phyloP scores from a whole-genome alignment of 1,284 basidiomycete species.

The Coniferiporia sulphurascens region DNA sequence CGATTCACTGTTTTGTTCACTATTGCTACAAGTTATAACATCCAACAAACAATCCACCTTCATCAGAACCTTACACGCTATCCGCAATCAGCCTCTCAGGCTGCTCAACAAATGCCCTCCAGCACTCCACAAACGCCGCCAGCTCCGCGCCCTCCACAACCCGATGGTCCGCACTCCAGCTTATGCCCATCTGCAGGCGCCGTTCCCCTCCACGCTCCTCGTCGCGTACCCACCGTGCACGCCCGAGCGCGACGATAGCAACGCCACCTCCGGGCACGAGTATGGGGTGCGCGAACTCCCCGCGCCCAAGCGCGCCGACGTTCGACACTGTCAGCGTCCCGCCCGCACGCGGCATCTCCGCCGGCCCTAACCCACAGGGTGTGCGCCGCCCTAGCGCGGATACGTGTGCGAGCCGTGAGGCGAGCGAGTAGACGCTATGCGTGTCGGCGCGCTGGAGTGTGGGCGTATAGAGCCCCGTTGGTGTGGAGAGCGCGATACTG shows the following conservation, averaged over 20 bases:
- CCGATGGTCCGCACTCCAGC: constrained; percentile 89
- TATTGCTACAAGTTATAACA: background rate
- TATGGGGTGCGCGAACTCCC: constrained; percentile 71
- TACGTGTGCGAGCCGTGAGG: constrained; percentile 57
- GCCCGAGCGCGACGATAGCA: constrained; percentile 85
- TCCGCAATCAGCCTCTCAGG: constrained; percentile 73
- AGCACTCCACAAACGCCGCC: constrained; percentile 85
- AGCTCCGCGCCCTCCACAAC: constrained; percentile 92
- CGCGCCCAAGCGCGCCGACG: constrained; percentile 75
- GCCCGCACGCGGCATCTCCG: constrained; percentile 62
- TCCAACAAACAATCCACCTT: too few relatives aligned
- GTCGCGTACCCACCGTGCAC: constrained; percentile 81
- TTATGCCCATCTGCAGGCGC: constrained; percentile 70
- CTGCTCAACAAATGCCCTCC: constrained; percentile 80
- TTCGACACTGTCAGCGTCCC: constrained; percentile 88
- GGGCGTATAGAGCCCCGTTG: constrained; percentile 85
- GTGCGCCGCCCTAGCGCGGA: constrained; percentile 60
- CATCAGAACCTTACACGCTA: constrained; percentile 36
- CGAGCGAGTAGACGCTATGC: constrained; percentile 60
- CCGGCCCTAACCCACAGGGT: constrained; percentile 57
- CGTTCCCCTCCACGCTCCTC: constrained; percentile 47
- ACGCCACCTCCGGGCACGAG: constrained; percentile 86
- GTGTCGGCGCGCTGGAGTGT: constrained; percentile 63
- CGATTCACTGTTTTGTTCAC: background rate
- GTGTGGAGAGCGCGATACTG: constrained; percentile 73